These are phyloP conservation scores for Raffaelea arxii DNA, from an alignment of 2,329 filamentous ascomycete species.

Conservation along the genomic window DNA sequence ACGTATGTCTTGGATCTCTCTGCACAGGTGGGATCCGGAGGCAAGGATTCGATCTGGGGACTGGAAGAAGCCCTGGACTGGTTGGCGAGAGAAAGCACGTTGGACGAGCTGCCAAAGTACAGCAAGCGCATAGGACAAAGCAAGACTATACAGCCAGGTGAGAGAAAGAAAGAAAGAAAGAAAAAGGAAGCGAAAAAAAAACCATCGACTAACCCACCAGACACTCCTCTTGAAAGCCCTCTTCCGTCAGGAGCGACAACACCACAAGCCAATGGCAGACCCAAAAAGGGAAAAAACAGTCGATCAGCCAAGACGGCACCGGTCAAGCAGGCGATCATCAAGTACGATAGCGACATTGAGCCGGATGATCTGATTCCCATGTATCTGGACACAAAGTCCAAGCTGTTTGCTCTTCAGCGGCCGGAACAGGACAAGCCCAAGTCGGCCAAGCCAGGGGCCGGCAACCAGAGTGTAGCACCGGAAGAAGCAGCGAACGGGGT, in stretches of 20 bases:
- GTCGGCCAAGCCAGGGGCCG: conserved; percentile 13
- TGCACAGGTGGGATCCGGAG: conserved; percentile 44
- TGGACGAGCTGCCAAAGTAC: conserved; percentile 64
- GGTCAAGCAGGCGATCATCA: conserved; percentile 33
- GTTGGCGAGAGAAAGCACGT: conserved; percentile 68
- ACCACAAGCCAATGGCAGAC: conserved; percentile 26
- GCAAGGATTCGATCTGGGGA: conserved; percentile 68
- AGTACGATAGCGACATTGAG: conserved; percentile 62
- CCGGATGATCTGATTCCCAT: conserved; percentile 65
- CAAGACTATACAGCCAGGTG: conserved; percentile 20
- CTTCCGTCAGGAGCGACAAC: conserved; percentile 39
- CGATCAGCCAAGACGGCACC: conserved; percentile 19
- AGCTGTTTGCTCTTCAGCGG: conserved; percentile 52
- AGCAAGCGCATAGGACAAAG: conserved; percentile 35
- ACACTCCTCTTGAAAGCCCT: conserved; percentile 40
- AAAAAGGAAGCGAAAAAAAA: not conserved
- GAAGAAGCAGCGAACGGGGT: conserved; percentile 23
- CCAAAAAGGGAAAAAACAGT: conserved; percentile 26
- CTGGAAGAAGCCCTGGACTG: conserved; percentile 83
- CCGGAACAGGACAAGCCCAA: conserved; percentile 35
- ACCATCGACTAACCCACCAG: conserved; percentile 17
- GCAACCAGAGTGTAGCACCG: not conserved
- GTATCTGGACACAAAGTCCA: conserved; percentile 67
- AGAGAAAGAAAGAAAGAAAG: no score
- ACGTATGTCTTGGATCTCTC: conserved; percentile 58